A percentile compares a stretch with the other conserved stretches of the same genome.
These are phyloP conservation scores for Pterocarpus macrocarpus DNA, from an alignment of 306 rosid species.

Conservation along the genomic window DNA sequence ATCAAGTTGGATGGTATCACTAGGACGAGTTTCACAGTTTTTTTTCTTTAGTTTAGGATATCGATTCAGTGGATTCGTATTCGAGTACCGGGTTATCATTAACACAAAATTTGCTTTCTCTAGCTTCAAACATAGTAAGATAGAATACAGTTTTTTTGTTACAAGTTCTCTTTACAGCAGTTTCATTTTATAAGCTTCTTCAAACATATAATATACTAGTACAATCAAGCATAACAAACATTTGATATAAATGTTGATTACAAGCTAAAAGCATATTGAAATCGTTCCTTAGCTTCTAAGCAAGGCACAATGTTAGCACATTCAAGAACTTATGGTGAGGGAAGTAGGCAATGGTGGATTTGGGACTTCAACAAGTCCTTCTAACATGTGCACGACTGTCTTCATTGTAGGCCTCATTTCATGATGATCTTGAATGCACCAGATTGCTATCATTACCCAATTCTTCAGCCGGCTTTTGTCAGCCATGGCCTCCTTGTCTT, in stretches of 20 bases:
- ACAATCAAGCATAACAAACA: neutral
- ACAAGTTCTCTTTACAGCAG: neutral
- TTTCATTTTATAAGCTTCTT: neutral
- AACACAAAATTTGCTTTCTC: no score
- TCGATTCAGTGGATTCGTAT: no score
- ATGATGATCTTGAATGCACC: conserved; percentile 30
- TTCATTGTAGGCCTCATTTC: conserved; percentile 55
- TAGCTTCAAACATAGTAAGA: no score
- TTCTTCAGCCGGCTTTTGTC: conserved; percentile 40
- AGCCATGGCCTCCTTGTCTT: conserved; percentile 50
- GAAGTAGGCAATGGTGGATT: conserved; percentile 45
- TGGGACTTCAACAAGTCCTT: conserved; percentile 54
- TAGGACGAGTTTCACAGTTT: neutral
- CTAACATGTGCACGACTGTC: conserved; percentile 54
- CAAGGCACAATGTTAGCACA: neutral
- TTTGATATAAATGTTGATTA: neutral
- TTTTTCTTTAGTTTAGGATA: no score
- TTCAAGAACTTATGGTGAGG: conserved; percentile 18
- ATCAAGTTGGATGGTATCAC: neutral
- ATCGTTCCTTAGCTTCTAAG: neutral
- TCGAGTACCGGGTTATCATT: no score
- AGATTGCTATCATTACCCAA: conserved; percentile 53
- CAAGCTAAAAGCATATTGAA: no score
- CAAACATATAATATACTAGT: neutral
- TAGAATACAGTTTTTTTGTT: neutral